phyloP scores from a whole-genome alignment of 352 stramenopile species.

The Phytophthora pini region DNA sequence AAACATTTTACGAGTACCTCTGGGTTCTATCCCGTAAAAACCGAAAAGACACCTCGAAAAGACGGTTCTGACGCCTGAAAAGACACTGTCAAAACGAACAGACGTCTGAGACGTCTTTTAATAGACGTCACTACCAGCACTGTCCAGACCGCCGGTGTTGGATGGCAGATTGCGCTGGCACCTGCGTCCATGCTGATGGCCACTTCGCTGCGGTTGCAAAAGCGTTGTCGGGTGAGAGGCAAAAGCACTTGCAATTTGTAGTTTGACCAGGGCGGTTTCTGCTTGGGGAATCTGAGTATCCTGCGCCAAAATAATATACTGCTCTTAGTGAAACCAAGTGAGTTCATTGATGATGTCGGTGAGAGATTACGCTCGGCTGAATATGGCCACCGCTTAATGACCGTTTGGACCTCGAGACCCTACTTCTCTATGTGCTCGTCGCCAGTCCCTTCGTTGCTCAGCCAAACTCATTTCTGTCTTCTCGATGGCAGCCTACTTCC shows the following conservation, averaged over 20 bases:
- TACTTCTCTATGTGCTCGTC: background rate
- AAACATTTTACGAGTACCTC: too few species aligned
- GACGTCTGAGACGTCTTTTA: too few species aligned
- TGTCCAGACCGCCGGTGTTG: too few species aligned
- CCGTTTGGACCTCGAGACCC: background rate
- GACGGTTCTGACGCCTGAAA: too few species aligned
- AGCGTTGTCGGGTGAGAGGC: background rate
- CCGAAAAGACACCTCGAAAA: too few species aligned
- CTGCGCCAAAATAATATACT: too few species aligned
- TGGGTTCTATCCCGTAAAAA: too few species aligned
- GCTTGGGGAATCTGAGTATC: background rate
- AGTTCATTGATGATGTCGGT: background rate
- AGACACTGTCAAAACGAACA: too few species aligned
- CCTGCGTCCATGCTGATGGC: slow-evolving; percentile 12
- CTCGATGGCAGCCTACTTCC: slow-evolving; percentile 5
- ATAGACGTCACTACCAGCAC: too few species aligned
- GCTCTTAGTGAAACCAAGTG: slow-evolving; percentile 16
- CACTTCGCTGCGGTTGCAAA: slow-evolving; percentile 13
- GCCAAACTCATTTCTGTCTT: too few species aligned
- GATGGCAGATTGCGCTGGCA: slow-evolving; percentile 12
- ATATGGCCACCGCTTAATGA: slow-evolving; percentile 8
- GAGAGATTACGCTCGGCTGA: slow-evolving; percentile 1
- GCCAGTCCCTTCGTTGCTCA: too few species aligned
- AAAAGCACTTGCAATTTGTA: slow-evolving; percentile 3
- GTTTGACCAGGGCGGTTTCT: background rate